These are phyloP conservation scores for Diaporthe nobilis DNA, from an alignment of 2,329 filamentous ascomycete genomes.

Conservation along the genomic window DNA sequence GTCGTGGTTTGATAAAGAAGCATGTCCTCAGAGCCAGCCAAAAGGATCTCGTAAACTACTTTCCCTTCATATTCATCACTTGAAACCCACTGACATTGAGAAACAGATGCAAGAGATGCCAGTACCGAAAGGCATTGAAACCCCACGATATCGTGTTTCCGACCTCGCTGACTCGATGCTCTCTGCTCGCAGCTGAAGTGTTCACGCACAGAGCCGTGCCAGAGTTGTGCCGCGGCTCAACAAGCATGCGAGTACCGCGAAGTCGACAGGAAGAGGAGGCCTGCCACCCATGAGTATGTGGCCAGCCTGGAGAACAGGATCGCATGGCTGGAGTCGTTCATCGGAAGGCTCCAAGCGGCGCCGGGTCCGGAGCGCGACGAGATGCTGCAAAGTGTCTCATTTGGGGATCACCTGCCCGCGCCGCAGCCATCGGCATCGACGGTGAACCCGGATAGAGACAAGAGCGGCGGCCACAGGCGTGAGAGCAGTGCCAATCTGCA, in stretches of 20 bases:
- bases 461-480: neutral
- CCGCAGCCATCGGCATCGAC: neutral
- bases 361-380: slow-evolving; percentile 30
- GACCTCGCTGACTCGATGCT: neutral
- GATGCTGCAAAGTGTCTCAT: neutral
- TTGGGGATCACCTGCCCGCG: neutral
- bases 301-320: slow-evolving; percentile 40
- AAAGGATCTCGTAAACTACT: neutral
- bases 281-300: slow-evolving; percentile 38
- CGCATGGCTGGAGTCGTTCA: slow-evolving; percentile 42
- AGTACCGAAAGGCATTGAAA: slow-evolving; percentile 28
- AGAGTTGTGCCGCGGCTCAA: slow-evolving; percentile 34
- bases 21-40: neutral
- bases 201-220: slow-evolving; percentile 42
- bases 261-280: slow-evolving; percentile 39
- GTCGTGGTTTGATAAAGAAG: neutral
- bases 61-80: too few species aligned
- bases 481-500: slow-evolving; percentile 6
- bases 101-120: slow-evolving; percentile 33
- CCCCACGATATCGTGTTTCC: neutral
- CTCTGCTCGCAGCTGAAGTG: slow-evolving; percentile 38
- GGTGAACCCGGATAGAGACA: too few species aligned
- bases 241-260: slow-evolving; percentile 42
- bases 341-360: slow-evolving; percentile 37
- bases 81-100: neutral